These are phyloP conservation scores for Blastobotrys aristatus DNA, from an alignment of 1,139 yeast species.

Conservation along the genomic window DNA sequence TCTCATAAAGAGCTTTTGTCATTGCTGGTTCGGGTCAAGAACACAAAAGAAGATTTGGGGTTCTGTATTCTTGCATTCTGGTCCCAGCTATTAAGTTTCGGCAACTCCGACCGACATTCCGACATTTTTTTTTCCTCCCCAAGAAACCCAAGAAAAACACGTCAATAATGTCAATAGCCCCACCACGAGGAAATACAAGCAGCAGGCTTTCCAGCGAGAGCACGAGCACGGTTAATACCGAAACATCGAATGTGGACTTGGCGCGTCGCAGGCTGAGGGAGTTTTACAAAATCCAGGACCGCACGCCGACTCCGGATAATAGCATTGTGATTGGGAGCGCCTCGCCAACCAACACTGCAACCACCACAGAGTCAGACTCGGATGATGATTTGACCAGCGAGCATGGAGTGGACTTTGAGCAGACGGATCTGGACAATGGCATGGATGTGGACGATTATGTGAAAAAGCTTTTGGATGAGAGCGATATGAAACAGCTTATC, in stretches of 20 bases:
- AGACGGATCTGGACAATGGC: conserved; percentile 11
- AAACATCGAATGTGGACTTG: neutral
- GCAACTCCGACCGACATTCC: too few species aligned
- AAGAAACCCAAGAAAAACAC: too few species aligned
- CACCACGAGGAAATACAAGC: neutral
- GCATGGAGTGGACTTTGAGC: conserved; percentile 9
- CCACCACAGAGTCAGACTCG: neutral
- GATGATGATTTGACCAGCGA: conserved; percentile 2
- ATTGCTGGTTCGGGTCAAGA: too few species aligned
- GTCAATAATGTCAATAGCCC: neutral
- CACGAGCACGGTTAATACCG: conserved; percentile 4
- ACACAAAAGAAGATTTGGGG: too few species aligned
- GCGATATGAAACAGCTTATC: conserved; percentile 29
- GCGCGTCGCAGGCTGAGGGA: conserved; percentile 37
- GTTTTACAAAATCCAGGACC: conserved; percentile 35
- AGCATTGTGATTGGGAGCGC: neutral
- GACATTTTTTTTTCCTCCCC: too few species aligned
- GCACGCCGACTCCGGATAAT: conserved; percentile 5
- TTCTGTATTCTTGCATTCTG: too few species aligned
- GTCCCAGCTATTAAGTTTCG: too few species aligned
- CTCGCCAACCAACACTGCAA: neutral
- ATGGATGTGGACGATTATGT: conserved; percentile 27
- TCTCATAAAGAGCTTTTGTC: neutral
- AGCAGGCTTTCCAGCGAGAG: conserved; percentile 8
- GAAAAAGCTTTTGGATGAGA: conserved; percentile 23